Conservation (phyloP, 495 filamentous ascomycete genomes). For the Penicillium antarcticum region DNA sequence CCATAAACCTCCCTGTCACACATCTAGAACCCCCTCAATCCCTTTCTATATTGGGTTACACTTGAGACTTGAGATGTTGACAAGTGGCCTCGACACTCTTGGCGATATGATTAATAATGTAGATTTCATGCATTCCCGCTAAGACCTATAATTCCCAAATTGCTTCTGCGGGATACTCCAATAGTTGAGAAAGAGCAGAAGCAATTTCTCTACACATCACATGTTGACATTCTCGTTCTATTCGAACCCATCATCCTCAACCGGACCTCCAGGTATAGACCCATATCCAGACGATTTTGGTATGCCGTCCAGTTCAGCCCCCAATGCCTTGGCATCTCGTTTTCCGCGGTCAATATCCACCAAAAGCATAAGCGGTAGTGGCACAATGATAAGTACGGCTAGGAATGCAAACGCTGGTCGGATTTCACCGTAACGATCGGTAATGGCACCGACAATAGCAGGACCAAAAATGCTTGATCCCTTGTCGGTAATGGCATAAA, state of each 20-base stretch:
- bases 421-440: slow-evolving; percentile 85
- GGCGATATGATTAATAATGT: background rate
- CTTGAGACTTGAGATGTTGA: background rate
- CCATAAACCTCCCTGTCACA: background rate
- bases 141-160: background rate
- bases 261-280: slow-evolving; percentile 10
- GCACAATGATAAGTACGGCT: slow-evolving; percentile 74
- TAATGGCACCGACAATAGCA: slow-evolving; percentile 87
- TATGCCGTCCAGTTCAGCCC: slow-evolving; percentile 56
- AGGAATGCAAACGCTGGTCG: slow-evolving; percentile 92
- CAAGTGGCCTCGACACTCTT: slow-evolving; percentile 3
- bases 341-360: slow-evolving; percentile 90
- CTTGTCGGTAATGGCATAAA: slow-evolving; percentile 98
- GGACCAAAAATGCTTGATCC: slow-evolving; percentile 93
- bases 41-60: background rate
- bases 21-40: background rate
- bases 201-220: background rate
- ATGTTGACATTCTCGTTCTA: background rate
- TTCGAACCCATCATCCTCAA: background rate
- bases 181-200: background rate
- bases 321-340: slow-evolving; percentile 69
- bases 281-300: slow-evolving; percentile 21
- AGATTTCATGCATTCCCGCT: background rate
- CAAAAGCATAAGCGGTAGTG: slow-evolving; percentile 77
- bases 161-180: background rate